phyloP scores from a whole-genome alignment of 805 yeast genomes.

The Sugiyamaella marilandica region DNA sequence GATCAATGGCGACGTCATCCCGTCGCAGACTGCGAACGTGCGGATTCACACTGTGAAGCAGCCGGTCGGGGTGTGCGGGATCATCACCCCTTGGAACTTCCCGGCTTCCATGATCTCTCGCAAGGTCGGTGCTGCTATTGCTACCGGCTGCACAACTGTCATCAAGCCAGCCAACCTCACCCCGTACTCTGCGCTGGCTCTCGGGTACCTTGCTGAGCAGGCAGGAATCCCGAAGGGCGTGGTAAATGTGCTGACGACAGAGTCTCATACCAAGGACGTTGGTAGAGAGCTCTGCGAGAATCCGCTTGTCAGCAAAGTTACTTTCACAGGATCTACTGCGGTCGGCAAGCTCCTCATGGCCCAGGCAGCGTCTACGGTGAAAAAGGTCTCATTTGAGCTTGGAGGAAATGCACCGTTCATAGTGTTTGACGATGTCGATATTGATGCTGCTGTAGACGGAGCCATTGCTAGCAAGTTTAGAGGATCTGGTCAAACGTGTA shows the following conservation, averaged over 20 bases:
- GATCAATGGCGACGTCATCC: slow-evolving; percentile 58
- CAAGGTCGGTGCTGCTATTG: slow-evolving; percentile 69
- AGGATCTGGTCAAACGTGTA: slow-evolving; percentile 80
- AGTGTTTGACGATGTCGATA: slow-evolving; percentile 69
- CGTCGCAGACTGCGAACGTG: slow-evolving; percentile 43
- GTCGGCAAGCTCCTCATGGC: slow-evolving; percentile 67
- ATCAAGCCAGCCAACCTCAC: slow-evolving; percentile 76
- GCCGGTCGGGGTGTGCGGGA: slow-evolving; percentile 79
- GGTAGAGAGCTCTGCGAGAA: slow-evolving; percentile 59
- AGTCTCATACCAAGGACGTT: slow-evolving; percentile 32
- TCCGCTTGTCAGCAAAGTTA: slow-evolving; percentile 54
- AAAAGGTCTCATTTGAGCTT: slow-evolving; percentile 68
- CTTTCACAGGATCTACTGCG: slow-evolving; percentile 75
- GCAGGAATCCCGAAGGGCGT: slow-evolving; percentile 75
- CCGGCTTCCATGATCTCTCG: slow-evolving; percentile 76
- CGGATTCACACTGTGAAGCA: slow-evolving; percentile 59
- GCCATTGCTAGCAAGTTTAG: slow-evolving; percentile 67
- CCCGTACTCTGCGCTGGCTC: slow-evolving; percentile 66
- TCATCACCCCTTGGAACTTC: slow-evolving; percentile 81
- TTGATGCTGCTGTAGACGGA: slow-evolving; percentile 62
- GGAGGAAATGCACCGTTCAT: slow-evolving; percentile 84
- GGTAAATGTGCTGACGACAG: slow-evolving; percentile 53
- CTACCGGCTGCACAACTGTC: slow-evolving; percentile 75
- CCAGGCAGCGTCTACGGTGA: slow-evolving; percentile 57
- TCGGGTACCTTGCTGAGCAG: slow-evolving; percentile 53